Percentiles rank a stretch among this genome's conserved stretches.
These are phyloP conservation scores for Sclerotinia minor DNA, from an alignment of 2,329 filamentous ascomycete species.

Conservation along the genomic window DNA sequence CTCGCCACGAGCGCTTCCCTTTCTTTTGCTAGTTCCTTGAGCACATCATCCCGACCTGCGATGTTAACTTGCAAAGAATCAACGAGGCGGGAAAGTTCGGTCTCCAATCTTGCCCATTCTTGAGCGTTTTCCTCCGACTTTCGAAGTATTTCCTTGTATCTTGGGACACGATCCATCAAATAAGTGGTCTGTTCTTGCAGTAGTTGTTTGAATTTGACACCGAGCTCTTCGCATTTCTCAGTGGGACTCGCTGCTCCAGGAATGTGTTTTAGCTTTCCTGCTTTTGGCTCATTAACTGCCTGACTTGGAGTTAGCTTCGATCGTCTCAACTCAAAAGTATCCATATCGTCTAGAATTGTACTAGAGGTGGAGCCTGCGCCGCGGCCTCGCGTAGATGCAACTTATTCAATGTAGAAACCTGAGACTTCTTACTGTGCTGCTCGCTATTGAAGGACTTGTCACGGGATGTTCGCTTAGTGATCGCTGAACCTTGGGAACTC, in stretches of 20 bases:
- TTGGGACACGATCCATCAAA: not conserved
- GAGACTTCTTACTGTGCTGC: too few relatives aligned
- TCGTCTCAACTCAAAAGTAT: not conserved
- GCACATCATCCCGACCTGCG: not conserved
- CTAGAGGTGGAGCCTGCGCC: too few relatives aligned
- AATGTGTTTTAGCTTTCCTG: not conserved
- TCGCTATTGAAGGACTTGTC: too few relatives aligned
- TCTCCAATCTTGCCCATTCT: not conserved
- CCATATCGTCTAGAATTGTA: too few relatives aligned
- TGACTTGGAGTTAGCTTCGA: not conserved
- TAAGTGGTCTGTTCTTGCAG: not conserved
- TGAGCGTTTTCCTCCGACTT: not conserved
- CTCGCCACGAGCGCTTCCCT: too few relatives aligned
- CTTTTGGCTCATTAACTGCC: too few relatives aligned
- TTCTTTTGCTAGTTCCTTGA: not conserved
- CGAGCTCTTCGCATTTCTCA: not conserved
- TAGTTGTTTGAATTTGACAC: not conserved
- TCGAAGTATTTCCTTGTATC: too few relatives aligned
- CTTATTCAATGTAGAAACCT: too few relatives aligned
- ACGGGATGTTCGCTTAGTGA: too few relatives aligned
- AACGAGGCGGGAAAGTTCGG: not conserved
- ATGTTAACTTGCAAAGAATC: not conserved
- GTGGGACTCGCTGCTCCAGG: not conserved
- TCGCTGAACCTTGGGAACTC: too few relatives aligned
- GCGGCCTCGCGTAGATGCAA: too few relatives aligned